Percentiles rank a stretch among this genome's conserved stretches.
phyloP scores from a whole-genome alignment of 192 early-diverging fungal species.

The Fimicolochytrium jonesii region DNA sequence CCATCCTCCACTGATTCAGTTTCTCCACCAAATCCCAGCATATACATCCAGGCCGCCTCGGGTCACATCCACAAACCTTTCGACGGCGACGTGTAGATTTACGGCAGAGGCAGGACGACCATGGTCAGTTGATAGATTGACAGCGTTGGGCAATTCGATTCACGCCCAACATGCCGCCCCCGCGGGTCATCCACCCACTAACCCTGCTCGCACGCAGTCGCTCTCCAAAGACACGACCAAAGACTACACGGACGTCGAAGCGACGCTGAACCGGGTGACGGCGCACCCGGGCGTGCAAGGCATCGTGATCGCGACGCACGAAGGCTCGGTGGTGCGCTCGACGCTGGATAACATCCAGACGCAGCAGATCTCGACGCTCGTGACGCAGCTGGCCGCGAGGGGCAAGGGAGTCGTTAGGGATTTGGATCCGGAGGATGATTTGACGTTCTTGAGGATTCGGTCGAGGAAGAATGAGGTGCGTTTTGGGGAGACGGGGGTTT shows the following conservation, averaged over 20 bases:
- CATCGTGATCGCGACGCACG: conserved; percentile 53
- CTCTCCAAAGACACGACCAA: conserved; percentile 4
- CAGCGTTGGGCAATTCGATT: too few species aligned
- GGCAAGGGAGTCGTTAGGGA: conserved; percentile 11
- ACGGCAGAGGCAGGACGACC: too few species aligned
- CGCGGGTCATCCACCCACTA: background rate
- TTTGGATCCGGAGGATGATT: conserved; percentile 26
- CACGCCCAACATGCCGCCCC: too few species aligned
- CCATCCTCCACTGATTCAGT: too few species aligned
- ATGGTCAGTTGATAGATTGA: too few species aligned
- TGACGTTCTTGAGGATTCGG: conserved; percentile 36
- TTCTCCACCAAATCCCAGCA: too few species aligned
- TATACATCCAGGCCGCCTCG: too few species aligned
- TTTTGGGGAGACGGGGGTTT: background rate
- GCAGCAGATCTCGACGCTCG: conserved; percentile 52
- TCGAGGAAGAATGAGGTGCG: conserved; percentile 35
- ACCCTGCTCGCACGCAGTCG: background rate
- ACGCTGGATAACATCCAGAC: conserved; percentile 61
- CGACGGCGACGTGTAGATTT: too few species aligned
- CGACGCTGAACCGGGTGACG: conserved; percentile 45
- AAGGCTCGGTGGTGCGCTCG: conserved; percentile 49
- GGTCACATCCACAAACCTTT: too few species aligned
- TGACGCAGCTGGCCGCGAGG: conserved; percentile 30
- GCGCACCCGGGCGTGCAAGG: conserved; percentile 57
- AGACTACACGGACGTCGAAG: conserved; percentile 46